Evolutionary conservation across 768 basidiomycete genomes (phyloP).

Genomic region (Asterophora lycoperdoides): DNA sequence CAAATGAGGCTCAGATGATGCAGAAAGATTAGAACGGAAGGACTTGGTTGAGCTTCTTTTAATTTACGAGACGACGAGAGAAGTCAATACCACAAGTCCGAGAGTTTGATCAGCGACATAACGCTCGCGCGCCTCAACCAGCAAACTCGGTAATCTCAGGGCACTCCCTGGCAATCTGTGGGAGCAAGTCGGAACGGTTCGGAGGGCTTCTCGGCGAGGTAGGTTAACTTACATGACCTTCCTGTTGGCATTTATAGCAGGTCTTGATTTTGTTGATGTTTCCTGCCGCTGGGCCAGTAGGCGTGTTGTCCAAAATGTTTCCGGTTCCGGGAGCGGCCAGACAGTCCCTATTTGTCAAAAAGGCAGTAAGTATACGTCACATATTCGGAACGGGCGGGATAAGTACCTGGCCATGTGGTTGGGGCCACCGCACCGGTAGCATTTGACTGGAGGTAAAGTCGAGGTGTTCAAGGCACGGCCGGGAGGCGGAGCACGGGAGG

Average conservation of each 20-base stretch:
- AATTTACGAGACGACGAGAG: conserved; percentile 6
- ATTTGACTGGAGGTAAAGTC: conserved; percentile 78
- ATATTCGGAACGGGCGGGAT: conserved; percentile 1
- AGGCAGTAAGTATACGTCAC: conserved; percentile 3
- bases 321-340: conserved; percentile 71
- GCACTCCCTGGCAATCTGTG: conserved; percentile 63
- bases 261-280: conserved; percentile 63
- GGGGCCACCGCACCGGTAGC: conserved; percentile 84
- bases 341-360: conserved; percentile 57
- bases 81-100: conserved; percentile 10
- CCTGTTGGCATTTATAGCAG: conserved; percentile 85
- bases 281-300: conserved; percentile 40
- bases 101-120: neutral
- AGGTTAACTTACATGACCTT: conserved; percentile 68
- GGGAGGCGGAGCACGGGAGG: conserved; percentile 66
- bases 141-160: conserved; percentile 51
- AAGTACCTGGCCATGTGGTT: conserved; percentile 80
- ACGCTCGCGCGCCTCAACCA: conserved; percentile 30
- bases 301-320: conserved; percentile 42
- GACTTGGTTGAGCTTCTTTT: conserved; percentile 4
- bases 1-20: conserved; percentile 5
- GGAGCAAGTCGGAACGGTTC: conserved; percentile 9
- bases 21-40: neutral
- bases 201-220: neutral
- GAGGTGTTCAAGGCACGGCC: conserved; percentile 74